These are phyloP conservation scores for Rhizopogon roseolus DNA, from an alignment of 768 basidiomycete genomes.

Conservation along the genomic window DNA sequence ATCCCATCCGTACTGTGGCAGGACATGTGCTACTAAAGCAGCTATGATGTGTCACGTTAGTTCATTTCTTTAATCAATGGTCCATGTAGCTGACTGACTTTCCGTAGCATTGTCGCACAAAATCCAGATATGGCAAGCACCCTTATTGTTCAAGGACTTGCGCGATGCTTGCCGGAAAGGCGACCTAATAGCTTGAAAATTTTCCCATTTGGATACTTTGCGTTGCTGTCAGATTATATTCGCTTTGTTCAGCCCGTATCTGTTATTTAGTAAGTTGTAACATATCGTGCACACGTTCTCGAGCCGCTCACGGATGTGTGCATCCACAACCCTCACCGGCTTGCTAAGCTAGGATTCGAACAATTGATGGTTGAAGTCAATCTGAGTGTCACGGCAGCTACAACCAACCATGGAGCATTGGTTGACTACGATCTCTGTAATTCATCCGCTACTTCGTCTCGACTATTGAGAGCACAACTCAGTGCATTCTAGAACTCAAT, in stretches of 20 bases:
- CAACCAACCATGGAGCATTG: too few relatives aligned
- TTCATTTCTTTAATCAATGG: background rate
- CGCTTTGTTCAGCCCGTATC: background rate
- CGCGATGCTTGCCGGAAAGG: slow-evolving; percentile 13
- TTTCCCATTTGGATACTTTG: background rate
- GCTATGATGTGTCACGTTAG: slow-evolving; percentile 23
- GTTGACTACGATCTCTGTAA: too few relatives aligned
- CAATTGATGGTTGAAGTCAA: too few relatives aligned
- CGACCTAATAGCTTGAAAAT: background rate
- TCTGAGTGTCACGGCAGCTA: too few relatives aligned
- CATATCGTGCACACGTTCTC: too few relatives aligned
- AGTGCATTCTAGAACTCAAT: too few relatives aligned
- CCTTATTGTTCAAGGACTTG: slow-evolving; percentile 29
- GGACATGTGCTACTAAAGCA: slow-evolving; percentile 54
- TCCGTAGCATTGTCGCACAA: slow-evolving; percentile 23
- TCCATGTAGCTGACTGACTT: slow-evolving; percentile 5
- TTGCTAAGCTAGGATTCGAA: background rate
- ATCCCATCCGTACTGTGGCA: slow-evolving; percentile 58
- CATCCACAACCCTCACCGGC: background rate
- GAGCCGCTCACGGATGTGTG: too few relatives aligned
- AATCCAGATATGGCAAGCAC: slow-evolving; percentile 28
- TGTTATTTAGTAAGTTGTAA: background rate
- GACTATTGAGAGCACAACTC: too few relatives aligned
- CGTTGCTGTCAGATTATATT: background rate
- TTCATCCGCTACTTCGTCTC: too few relatives aligned